Evolutionary conservation across 805 yeast genomes (phyloP), one percentile per base, ranked within the genome.

Genomic region (Ogataea sp.): DNA sequence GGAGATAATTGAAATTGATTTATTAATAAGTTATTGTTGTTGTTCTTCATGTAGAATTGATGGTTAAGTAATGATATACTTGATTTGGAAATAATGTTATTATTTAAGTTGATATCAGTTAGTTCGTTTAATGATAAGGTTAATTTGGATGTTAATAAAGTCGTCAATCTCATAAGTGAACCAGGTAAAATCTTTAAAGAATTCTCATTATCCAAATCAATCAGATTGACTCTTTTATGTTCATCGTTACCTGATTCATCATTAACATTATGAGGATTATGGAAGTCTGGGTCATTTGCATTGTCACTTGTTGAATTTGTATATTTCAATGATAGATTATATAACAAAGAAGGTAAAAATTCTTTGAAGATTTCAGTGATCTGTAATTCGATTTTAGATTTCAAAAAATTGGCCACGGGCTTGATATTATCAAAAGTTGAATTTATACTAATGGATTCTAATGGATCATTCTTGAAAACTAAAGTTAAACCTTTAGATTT

Each of bases 391-490:
- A 87, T 87, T 55, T 86, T 93, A 34, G 74, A 73, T 54, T 87
- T 95, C 44, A 87, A 61, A 48, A 85, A 83, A 42, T 77, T 73
- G n/a, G 94, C 93, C 49, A 87, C 75, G 1, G 88, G 88, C 37
- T 82, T 83, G 33, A 87, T 82, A 31, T 79, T 75, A 61, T 87
- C 95, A 59, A 87, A 87, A n/a, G 95, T 81, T 5, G 94, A 83
- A 45, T 80, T 76, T 13, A 87, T 94, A 49, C 78, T 79, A 45
- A 87, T 86, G 17, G 80, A 73, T 48, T 86, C 95, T 40, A 87
- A 67, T 1, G 96, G 96, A 58, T 87, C 96, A 58, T 87, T 87
- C 49, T 89, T 73, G 62, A 87, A 87, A 24, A 87, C 96, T 31
- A 87, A 64, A 0, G 96, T 87, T 41, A 87, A 68, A 1, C 96